These are phyloP conservation scores for Schizosaccharomyces japonicus DNA, from an alignment of 805 yeast species.

Conservation along the genomic window DNA sequence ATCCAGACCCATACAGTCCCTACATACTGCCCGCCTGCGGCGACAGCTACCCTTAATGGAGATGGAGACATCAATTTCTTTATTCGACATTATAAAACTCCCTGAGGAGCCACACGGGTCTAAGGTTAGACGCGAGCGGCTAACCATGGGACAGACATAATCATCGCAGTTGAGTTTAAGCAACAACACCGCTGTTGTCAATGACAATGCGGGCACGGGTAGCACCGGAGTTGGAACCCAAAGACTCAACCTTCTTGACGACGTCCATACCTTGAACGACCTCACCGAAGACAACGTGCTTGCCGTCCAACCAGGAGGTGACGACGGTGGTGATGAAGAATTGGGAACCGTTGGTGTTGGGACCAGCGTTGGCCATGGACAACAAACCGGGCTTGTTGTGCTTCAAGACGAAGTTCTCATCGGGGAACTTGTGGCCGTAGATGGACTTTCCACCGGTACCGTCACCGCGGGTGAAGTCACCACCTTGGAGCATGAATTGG, in stretches of 20 bases:
- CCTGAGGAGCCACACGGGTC: too few species aligned
- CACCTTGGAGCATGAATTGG: constrained; percentile 90
- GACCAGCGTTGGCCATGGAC: constrained; percentile 60
- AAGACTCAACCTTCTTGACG: constrained; percentile 62
- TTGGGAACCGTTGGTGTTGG: constrained; percentile 63
- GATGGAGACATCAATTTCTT: too few species aligned
- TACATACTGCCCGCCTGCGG: too few species aligned
- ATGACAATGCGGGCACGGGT: constrained; percentile 41
- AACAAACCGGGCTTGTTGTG: constrained; percentile 39
- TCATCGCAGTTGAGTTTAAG: too few species aligned
- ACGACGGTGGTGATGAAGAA: constrained; percentile 82
- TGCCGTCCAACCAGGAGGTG: constrained; percentile 80
- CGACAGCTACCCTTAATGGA: too few species aligned
- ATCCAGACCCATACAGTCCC: too few species aligned
- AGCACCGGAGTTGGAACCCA: constrained; percentile 44
- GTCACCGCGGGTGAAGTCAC: constrained; percentile 64
- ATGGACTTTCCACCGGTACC: constrained; percentile 84
- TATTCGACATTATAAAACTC: too few species aligned
- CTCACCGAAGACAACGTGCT: constrained; percentile 91
- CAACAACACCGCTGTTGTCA: constrained; percentile 18
- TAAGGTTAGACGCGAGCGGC: too few species aligned
- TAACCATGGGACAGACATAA: too few species aligned
- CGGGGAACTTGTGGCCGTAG: constrained; percentile 47
- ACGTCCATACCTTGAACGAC: constrained; percentile 60
- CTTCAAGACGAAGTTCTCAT: constrained; percentile 35